phyloP scores from a whole-genome alignment of 192 early-diverging fungal species.

The Backusella liffmaniae region DNA sequence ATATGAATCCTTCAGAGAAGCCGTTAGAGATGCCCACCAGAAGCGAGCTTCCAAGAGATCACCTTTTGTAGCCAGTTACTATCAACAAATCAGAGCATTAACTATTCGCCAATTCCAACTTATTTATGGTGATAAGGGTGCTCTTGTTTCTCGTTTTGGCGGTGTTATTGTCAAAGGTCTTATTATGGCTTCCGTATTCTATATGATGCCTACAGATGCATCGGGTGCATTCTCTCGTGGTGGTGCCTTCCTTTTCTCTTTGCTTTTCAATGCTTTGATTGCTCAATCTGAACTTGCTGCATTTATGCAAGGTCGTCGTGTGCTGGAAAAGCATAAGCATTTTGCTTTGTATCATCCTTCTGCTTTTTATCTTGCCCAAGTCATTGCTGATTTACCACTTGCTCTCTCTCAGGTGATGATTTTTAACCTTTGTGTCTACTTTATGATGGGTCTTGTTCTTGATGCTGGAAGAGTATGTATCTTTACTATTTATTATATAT shows the following conservation, averaged over 20 bases:
- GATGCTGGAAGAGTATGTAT: conserved; percentile 44
- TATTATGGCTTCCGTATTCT: conserved; percentile 71
- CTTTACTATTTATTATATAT: neutral
- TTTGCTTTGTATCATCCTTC: conserved; percentile 70
- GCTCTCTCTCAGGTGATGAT: conserved; percentile 49
- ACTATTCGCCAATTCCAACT: conserved; percentile 56
- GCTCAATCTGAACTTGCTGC: conserved; percentile 65
- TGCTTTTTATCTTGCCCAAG: conserved; percentile 61
- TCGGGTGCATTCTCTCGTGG: conserved; percentile 71
- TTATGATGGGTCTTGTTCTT: conserved; percentile 57
- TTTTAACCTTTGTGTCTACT: conserved; percentile 66
- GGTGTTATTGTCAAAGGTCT: conserved; percentile 58
- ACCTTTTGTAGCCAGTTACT: conserved; percentile 57
- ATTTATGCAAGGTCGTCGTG: conserved; percentile 64
- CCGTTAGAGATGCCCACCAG: conserved; percentile 56
- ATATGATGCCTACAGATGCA: conserved; percentile 50
- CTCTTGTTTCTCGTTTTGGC: conserved; percentile 51
- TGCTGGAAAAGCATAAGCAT: conserved; percentile 69
- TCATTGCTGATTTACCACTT: conserved; percentile 57
- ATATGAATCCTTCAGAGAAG: conserved; percentile 40
- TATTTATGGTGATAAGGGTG: conserved; percentile 36
- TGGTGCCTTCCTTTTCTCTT: conserved; percentile 66
- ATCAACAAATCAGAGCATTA: conserved; percentile 47
- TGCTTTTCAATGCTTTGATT: conserved; percentile 69
- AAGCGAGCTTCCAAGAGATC: conserved; percentile 42